phyloP scores from a whole-genome alignment of 1,284 basidiomycete species.

The Cryptococcus jaspeensis region DNA sequence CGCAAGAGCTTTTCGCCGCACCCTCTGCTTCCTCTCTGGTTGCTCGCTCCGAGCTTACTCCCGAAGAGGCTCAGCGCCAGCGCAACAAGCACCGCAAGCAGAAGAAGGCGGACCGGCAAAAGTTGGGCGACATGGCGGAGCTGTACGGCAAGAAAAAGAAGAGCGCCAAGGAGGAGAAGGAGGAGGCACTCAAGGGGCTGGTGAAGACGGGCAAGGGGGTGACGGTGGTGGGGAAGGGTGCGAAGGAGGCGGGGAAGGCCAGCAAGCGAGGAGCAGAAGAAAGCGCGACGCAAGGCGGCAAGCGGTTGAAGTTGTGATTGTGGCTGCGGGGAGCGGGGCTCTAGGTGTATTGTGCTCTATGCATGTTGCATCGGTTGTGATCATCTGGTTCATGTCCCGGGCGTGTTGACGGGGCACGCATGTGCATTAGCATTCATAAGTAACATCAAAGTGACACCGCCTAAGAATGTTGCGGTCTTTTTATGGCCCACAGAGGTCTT shows the following conservation, averaged over 20 bases:
- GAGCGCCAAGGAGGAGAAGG: conserved; percentile 72
- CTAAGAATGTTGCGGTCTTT: neutral
- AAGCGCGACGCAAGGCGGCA: conserved; percentile 28
- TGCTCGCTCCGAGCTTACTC: conserved; percentile 76
- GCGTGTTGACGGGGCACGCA: no score
- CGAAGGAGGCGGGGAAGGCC: conserved; percentile 49
- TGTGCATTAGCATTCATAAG: no score
- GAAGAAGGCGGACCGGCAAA: conserved; percentile 68
- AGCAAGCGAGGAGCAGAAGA: conserved; percentile 29
- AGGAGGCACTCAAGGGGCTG: conserved; percentile 70
- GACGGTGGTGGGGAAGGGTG: conserved; percentile 76
- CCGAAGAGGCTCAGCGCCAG: conserved; percentile 73
- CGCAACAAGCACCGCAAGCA: conserved; percentile 72
- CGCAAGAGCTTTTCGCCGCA: conserved; percentile 80
- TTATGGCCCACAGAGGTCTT: neutral
- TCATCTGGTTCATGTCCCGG: neutral
- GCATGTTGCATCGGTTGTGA: neutral
- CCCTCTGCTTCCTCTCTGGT: conserved; percentile 60
- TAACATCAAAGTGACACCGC: conserved; percentile 5
- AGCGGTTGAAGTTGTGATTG: conserved; percentile 42
- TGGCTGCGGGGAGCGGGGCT: no score
- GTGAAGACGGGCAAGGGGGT: conserved; percentile 78
- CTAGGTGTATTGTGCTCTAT: neutral
- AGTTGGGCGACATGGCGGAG: conserved; percentile 66
- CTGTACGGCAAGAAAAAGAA: conserved; percentile 60